phyloP scores from a whole-genome alignment of 257 asterid genomes.

The Solanum clarkiae region DNA sequence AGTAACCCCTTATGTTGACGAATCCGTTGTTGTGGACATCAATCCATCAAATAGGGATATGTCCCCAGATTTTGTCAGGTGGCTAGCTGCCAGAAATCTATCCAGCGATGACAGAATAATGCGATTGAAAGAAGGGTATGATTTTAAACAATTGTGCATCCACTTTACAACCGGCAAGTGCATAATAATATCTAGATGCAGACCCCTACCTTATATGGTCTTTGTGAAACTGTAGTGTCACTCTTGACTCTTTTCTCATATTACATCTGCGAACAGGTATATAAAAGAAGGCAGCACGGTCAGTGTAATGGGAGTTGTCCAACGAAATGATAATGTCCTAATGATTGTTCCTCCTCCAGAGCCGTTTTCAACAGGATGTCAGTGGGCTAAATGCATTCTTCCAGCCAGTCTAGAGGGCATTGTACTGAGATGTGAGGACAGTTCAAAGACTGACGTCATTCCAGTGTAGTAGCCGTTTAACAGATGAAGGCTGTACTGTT shows the following conservation, averaged over 20 bases:
- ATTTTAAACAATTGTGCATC: not conserved
- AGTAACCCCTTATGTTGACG: conserved; percentile 71
- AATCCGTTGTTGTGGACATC: conserved; percentile 51
- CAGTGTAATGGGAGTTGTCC: conserved; percentile 83
- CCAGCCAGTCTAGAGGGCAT: conserved; percentile 72
- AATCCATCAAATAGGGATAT: conserved; percentile 32
- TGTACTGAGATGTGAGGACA: conserved; percentile 62
- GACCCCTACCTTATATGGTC: not conserved
- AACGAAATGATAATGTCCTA: conserved; percentile 64
- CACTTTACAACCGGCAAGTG: not conserved
- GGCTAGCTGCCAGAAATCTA: conserved; percentile 78
- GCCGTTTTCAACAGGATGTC: conserved; percentile 68
- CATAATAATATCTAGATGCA: not conserved
- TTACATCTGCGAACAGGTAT: conserved; percentile 25
- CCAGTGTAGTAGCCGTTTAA: conserved; percentile 32
- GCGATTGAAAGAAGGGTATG: conserved; percentile 80
- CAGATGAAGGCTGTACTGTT: not conserved
- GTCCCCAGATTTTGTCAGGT: conserved; percentile 49
- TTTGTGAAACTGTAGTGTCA: not conserved
- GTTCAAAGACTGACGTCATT: conserved; percentile 63
- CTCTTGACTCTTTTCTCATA: not conserved
- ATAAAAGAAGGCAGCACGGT: conserved; percentile 85
- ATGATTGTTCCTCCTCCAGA: conserved; percentile 76
- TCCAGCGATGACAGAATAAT: conserved; percentile 54
- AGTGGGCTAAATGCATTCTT: conserved; percentile 65